Evolutionary conservation across 2,329 filamentous ascomycete species (phyloP), one percentile per base, ranked within the genome.

Genomic region (Alternaria sp.): DNA sequence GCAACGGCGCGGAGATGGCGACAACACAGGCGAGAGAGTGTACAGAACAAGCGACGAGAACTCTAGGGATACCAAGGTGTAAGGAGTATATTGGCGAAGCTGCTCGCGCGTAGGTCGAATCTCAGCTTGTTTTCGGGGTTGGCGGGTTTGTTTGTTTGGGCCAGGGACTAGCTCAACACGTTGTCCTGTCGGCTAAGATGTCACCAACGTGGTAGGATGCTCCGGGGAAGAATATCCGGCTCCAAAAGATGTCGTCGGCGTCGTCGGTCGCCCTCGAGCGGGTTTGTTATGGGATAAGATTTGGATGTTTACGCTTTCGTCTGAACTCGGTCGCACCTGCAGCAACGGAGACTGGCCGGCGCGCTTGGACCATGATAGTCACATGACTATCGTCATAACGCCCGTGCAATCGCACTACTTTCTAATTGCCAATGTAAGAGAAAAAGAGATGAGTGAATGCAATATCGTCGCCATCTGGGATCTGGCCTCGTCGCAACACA

Each of bases 271-370:
- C 53, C 66, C 59, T 64, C 49, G 48, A 43, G 59, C 60, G 62
- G 56, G 62, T 70, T 73, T 73, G 68, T 72, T 72, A 63, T 72
- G 65, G 57, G 59, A 61, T 51, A 18, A 54, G 57, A 54, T 51
- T 62, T 65, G 47, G 62, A 66, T 71, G 61, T 67, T 69, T 65
- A 70, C 63, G 54, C 57, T 66, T 60, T 63, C 57, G 59, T 62
- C 62, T 61, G 59, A 59, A 64, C 59, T 65, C 42, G 56, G 51
- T 64, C 62, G 57, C 60, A 60, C 56, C 62, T 57, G 62, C 62
- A 60, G 62, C 62, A 65, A 65, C 62, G 65, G 65, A 57, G 67
- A 64, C 65, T 61, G 64, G 57, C 57, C 58, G 59, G 53, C 46
- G 53, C 41, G 62, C 62, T 57, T 32, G 56, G 55, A 32, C 62